These are phyloP conservation scores for Dipteronia sinensis DNA, from an alignment of 345 rosid genomes.

Conservation along the genomic window DNA sequence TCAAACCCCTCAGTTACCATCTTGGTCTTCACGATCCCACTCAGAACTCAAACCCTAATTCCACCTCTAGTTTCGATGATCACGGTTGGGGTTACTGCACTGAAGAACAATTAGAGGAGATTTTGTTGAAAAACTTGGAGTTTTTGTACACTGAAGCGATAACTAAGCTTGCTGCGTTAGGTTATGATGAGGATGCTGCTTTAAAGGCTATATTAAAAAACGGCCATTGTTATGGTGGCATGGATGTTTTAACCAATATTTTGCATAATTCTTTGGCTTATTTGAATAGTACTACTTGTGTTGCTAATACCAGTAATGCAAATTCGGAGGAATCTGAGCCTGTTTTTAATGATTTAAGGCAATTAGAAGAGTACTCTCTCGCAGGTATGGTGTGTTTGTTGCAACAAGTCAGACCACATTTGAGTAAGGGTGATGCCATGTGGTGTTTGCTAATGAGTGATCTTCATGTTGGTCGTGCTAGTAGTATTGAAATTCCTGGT, in stretches of 20 bases:
- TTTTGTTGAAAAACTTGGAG: conserved; percentile 63
- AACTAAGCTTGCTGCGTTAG: conserved; percentile 64
- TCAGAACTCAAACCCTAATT: conserved; percentile 30
- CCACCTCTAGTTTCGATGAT: conserved; percentile 48
- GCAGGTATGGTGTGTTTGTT: conserved; percentile 85
- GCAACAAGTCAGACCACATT: conserved; percentile 76
- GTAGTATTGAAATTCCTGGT: conserved; percentile 60
- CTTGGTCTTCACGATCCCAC: conserved; percentile 45
- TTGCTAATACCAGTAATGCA: conserved; percentile 36
- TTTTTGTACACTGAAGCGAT: conserved; percentile 66
- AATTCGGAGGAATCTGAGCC: conserved; percentile 55
- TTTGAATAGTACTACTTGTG: conserved; percentile 46
- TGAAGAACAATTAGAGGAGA: conserved; percentile 83
- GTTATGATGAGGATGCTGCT: conserved; percentile 75
- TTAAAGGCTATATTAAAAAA: conserved; percentile 73
- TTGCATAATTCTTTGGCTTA: conserved; percentile 71
- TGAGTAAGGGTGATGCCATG: conserved; percentile 95
- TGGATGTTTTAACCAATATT: conserved; percentile 82
- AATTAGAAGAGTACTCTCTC: conserved; percentile 77
- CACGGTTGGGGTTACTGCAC: conserved; percentile 84
- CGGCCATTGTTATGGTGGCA: conserved; percentile 87
- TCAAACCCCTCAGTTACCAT: conserved; percentile 53
- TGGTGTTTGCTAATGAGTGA: conserved; percentile 96
- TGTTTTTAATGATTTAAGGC: conserved; percentile 69
- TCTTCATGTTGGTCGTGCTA: conserved; percentile 85